Conservation (phyloP, 768 basidiomycete genomes). For the Trametes meyenii region DNA sequence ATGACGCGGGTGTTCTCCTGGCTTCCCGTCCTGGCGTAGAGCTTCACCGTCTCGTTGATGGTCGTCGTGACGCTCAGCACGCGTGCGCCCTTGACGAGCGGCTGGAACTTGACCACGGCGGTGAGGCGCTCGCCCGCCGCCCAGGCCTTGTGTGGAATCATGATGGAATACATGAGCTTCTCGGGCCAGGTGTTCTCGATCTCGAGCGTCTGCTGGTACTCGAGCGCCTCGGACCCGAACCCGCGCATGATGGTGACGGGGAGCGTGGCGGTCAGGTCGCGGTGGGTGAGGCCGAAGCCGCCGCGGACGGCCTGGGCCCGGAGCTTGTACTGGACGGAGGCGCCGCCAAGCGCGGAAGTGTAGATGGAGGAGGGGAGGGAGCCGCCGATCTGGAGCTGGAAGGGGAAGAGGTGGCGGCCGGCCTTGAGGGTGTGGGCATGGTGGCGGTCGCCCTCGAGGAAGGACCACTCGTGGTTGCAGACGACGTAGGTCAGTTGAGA, state of each 20-base stretch:
- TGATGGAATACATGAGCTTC: conserved; percentile 94
- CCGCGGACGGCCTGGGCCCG: conserved; percentile 82
- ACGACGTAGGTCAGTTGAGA: conserved; percentile 60
- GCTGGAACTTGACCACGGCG: conserved; percentile 83
- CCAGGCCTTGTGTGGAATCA: conserved; percentile 95
- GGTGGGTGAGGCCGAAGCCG: conserved; percentile 54
- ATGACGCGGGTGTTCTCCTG: conserved; percentile 68
- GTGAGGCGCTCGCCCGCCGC: conserved; percentile 86
- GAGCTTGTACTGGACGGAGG: conserved; percentile 84
- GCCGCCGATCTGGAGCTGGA: conserved; percentile 84
- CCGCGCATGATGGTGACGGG: conserved; percentile 73
- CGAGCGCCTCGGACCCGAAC: conserved; percentile 80
- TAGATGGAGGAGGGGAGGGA: conserved; percentile 78
- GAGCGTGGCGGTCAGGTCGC: conserved; percentile 62
- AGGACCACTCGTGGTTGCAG: conserved; percentile 89
- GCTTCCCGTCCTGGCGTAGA: conserved; percentile 52
- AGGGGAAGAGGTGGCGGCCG: conserved; percentile 93
- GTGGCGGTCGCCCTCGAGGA: conserved; percentile 81
- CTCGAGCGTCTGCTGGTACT: conserved; percentile 95
- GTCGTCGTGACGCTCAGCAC: conserved; percentile 68
- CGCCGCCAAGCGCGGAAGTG: conserved; percentile 57
- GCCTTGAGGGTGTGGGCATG: conserved; percentile 91
- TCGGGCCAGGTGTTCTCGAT: conserved; percentile 97
- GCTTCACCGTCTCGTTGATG: conserved; percentile 74
- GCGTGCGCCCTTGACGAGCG: conserved; percentile 80